Percentiles rank a stretch among this genome's conserved stretches.
These are phyloP conservation scores for Tricholoma sp. DNA, from an alignment of 768 basidiomycete species.

Conservation along the genomic window DNA sequence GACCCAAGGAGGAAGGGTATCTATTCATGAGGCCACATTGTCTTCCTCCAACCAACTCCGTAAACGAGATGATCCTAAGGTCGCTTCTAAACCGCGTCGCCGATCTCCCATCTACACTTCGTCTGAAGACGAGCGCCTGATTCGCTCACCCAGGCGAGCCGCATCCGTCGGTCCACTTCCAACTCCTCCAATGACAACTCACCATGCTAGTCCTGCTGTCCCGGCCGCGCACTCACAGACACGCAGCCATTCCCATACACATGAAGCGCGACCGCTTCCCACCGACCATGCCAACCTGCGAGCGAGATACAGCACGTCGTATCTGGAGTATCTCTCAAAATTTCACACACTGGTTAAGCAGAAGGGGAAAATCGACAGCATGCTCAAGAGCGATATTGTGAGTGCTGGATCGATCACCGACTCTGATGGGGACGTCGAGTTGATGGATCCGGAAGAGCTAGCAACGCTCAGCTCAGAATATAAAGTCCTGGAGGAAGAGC, in stretches of 20 bases:
- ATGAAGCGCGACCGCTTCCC: conserved; percentile 31
- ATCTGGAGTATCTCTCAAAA: conserved; percentile 43
- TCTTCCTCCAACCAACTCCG: conserved; percentile 15
- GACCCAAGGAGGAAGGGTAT: conserved; percentile 5
- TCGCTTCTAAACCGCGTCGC: conserved; percentile 37
- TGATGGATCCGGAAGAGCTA: conserved; percentile 52
- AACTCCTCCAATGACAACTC: conserved; percentile 22
- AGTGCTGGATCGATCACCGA: conserved; percentile 36
- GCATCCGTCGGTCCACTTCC: conserved; percentile 13
- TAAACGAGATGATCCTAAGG: conserved; percentile 14
- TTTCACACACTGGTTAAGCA: conserved; percentile 45
- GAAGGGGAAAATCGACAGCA: conserved; percentile 46
- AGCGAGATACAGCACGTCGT: conserved; percentile 45
- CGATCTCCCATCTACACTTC: conserved; percentile 62
- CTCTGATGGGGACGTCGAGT: conserved; percentile 49
- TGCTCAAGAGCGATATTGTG: conserved; percentile 38
- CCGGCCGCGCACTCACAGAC: conserved; percentile 9
- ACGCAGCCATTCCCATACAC: conserved; percentile 24
- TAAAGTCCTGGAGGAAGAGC: conserved; percentile 44
- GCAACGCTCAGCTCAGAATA: conserved; percentile 39
- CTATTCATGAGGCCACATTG: conserved; percentile 12
- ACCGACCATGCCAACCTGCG: conserved; percentile 49
- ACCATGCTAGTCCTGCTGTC: conserved; percentile 3
- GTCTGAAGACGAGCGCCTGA: conserved; percentile 55
- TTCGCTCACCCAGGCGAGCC: conserved; percentile 15